These are phyloP conservation scores for Diophrys sp. DNA, from an alignment of 73 alveolate genomes.

Conservation along the genomic window DNA sequence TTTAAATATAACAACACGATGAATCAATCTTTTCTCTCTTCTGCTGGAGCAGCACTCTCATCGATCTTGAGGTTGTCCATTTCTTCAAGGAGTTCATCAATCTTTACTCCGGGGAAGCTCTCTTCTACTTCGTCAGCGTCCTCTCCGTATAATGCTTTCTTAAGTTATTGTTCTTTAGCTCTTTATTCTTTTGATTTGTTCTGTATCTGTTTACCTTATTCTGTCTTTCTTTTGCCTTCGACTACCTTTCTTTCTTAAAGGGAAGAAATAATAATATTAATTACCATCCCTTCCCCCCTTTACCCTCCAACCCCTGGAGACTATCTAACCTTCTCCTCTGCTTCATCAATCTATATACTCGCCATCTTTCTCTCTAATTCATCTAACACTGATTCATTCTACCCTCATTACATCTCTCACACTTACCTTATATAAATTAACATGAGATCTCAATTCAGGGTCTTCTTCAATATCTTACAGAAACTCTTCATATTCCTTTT, in stretches of 20 bases:
- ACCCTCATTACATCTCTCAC: background rate
- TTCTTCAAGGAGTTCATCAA: conserved; percentile 35
- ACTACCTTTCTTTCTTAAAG: conserved; percentile 26
- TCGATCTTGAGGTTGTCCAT: conserved; percentile 26
- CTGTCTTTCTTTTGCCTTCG: conserved; percentile 32
- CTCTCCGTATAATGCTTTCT: conserved; percentile 19
- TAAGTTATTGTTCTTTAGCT: conserved; percentile 6
- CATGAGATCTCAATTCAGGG: conserved; percentile 77
- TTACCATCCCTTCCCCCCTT: background rate
- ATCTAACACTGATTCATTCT: conserved; percentile 62
- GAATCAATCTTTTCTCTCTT: background rate
- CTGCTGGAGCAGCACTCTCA: background rate
- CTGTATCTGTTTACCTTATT: conserved; percentile 37
- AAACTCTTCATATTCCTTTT: conserved; percentile 85
- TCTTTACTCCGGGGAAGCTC: conserved; percentile 44
- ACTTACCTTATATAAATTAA: conserved; percentile 70
- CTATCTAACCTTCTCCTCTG: conserved; percentile 4
- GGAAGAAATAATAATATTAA: too few species aligned
- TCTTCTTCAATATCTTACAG: conserved; percentile 86
- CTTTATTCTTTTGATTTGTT: conserved; percentile 8
- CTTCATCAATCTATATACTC: conserved; percentile 55
- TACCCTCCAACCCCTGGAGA: background rate
- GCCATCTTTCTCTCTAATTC: conserved; percentile 65
- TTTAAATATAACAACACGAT: background rate
- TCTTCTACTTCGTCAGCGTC: conserved; percentile 40